These are phyloP conservation scores for Phytophthora quininea DNA, from an alignment of 352 stramenopile genomes.

Conservation along the genomic window DNA sequence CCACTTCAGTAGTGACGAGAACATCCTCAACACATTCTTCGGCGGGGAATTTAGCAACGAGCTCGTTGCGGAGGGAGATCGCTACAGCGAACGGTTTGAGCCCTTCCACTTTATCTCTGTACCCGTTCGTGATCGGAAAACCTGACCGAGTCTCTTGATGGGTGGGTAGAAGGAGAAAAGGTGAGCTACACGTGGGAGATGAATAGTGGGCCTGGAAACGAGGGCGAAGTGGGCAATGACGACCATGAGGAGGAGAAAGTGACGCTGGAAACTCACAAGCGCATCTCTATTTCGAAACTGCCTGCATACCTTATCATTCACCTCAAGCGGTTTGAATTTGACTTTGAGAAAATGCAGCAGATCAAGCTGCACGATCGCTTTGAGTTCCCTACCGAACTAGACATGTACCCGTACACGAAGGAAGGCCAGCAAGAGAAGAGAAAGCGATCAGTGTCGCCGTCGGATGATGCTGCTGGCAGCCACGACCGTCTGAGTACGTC, in stretches of 20 bases:
- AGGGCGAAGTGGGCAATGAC: conserved; percentile 30
- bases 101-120: conserved; percentile 93
- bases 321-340: conserved; percentile 96
- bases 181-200: conserved; percentile 92
- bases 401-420: conserved; percentile 92
- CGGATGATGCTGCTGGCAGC: conserved; percentile 18
- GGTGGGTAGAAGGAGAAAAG: conserved; percentile 90
- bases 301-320: conserved; percentile 93
- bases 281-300: conserved; percentile 89
- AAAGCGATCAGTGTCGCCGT: conserved; percentile 29
- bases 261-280: conserved; percentile 90
- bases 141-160: conserved; percentile 84
- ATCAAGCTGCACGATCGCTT: conserved; percentile 95
- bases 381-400: conserved; percentile 91
- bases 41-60: conserved; percentile 93
- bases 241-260: conserved; percentile 62
- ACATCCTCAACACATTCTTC: conserved; percentile 87
- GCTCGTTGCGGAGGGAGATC: conserved; percentile 84
- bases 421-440: conserved; percentile 80
- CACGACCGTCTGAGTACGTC: conserved; percentile 39
- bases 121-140: conserved; percentile 88
- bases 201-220: conserved; percentile 21
- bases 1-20: conserved; percentile 62
- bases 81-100: conserved; percentile 90
- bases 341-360: conserved; percentile 94